Evolutionary conservation across 371 early-diverging fungal species (phyloP).

Genomic region (Mortierella sp.): DNA sequence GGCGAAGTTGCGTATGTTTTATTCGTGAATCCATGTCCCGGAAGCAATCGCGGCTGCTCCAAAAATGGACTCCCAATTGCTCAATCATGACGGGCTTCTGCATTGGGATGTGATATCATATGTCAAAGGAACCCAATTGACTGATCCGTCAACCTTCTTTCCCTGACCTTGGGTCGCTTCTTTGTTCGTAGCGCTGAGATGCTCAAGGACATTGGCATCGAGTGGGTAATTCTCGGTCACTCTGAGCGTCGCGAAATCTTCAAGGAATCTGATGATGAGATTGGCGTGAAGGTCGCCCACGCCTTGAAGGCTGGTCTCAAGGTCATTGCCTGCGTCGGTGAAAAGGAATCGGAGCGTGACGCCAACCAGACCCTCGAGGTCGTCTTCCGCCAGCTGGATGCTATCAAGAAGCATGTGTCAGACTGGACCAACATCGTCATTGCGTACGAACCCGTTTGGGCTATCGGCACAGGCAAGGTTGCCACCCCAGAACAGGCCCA

Average conservation of each 20-base stretch:
- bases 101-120: conserved; percentile 9
- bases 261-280: conserved; percentile 88
- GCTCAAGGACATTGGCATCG: conserved; percentile 95
- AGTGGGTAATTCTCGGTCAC: conserved; percentile 99
- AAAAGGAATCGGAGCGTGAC: conserved; percentile 95
- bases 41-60: background rate
- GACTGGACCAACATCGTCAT: conserved; percentile 96
- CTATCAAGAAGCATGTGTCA: conserved; percentile 73
- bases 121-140: conserved; percentile 10
- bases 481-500: conserved; percentile 98
- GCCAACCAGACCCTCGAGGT: conserved; percentile 87
- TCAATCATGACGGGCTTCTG: background rate
- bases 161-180: background rate
- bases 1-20: conserved; percentile 92
- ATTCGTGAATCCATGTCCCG: background rate
- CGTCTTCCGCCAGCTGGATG: conserved; percentile 90
- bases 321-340: conserved; percentile 98
- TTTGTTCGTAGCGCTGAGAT: conserved; percentile 78
- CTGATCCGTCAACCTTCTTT: conserved; percentile 1
- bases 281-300: conserved; percentile 87
- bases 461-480: conserved; percentile 98
- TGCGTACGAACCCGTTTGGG: conserved; percentile 99
- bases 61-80: background rate
- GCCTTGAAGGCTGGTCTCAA: conserved; percentile 91
- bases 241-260: conserved; percentile 98